Percentiles rank a stretch among this genome's conserved stretches.
Conservation (phyloP, 2,329 filamentous ascomycete species). For the Emmonsiellopsis sp. region DNA sequence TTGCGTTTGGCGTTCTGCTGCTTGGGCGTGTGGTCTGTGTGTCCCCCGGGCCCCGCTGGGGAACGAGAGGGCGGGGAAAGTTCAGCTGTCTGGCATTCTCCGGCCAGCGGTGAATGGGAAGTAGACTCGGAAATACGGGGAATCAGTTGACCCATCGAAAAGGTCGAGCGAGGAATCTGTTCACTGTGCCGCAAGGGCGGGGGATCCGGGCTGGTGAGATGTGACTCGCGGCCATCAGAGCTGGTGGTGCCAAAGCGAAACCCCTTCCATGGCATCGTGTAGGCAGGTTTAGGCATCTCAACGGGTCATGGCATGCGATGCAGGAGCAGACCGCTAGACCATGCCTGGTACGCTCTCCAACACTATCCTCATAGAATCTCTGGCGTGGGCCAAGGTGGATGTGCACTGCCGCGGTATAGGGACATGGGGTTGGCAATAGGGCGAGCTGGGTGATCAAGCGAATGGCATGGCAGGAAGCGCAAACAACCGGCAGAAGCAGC, state of each 20-base stretch:
- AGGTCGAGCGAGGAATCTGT: slow-evolving; percentile 8
- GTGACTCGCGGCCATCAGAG: slow-evolving; percentile 1
- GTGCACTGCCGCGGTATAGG: background rate
- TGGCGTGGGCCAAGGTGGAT: background rate
- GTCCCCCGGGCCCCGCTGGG: background rate
- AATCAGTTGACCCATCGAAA: slow-evolving; percentile 1
- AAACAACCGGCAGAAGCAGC: background rate
- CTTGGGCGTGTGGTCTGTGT: slow-evolving; percentile 1
- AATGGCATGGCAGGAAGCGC: background rate
- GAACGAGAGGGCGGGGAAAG: background rate
- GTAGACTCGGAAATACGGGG: slow-evolving; percentile 8
- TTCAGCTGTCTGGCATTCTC: background rate
- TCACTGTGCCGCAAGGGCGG: slow-evolving; percentile 7
- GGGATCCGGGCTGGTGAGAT: background rate
- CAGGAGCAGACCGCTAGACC: background rate
- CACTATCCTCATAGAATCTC: background rate
- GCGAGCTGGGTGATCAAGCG: background rate
- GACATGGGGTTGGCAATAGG: background rate
- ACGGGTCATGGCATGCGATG: slow-evolving; percentile 6
- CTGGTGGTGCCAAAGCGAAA: slow-evolving; percentile 6
- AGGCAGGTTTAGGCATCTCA: background rate
- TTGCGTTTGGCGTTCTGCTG: slow-evolving; percentile 20
- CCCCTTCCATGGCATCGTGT: slow-evolving; percentile 12
- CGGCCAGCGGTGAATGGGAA: slow-evolving; percentile 1
- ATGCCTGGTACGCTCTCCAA: background rate